phyloP scores from a whole-genome alignment of 2,329 filamentous ascomycete species.

The Fusarium siculi region DNA sequence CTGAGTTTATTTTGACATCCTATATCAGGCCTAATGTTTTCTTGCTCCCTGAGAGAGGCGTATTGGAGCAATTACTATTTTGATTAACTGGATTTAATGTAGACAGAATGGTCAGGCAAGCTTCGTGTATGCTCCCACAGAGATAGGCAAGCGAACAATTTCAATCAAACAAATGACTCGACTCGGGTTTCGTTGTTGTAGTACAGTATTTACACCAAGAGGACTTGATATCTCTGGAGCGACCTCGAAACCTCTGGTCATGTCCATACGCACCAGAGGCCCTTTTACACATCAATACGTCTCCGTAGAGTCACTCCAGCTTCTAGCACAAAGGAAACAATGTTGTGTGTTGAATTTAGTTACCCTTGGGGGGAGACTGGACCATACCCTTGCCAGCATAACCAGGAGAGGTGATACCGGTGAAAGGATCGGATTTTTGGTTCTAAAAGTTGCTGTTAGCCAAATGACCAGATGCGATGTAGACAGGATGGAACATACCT shows the following conservation, averaged over 20 bases:
- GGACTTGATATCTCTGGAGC: conserved; percentile 45
- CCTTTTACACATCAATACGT: conserved; percentile 50
- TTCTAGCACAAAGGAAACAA: conserved; percentile 51
- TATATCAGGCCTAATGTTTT: too few relatives aligned
- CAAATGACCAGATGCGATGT: not conserved
- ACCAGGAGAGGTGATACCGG: conserved; percentile 81
- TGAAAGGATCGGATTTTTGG: conserved; percentile 88
- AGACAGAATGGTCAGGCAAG: conserved; percentile 23
- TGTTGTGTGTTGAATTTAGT: conserved; percentile 51
- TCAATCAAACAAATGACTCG: conserved; percentile 48
- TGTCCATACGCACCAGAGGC: conserved; percentile 42
- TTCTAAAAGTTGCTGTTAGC: conserved; percentile 61
- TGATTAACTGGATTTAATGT: conserved; percentile 20
- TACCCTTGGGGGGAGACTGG: conserved; percentile 71
- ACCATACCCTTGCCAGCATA: conserved; percentile 83
- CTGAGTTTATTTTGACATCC: too few relatives aligned
- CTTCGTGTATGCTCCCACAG: conserved; percentile 19
- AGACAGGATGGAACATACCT: conserved; percentile 62
- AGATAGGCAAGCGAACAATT: conserved; percentile 36
- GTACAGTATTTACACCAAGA: conserved; percentile 57
- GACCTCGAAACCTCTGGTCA: conserved; percentile 46
- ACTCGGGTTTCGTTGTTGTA: conserved; percentile 53
- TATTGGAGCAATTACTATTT: conserved; percentile 26
- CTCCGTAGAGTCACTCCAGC: conserved; percentile 45
- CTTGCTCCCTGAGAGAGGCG: not conserved